Conservation (phyloP, 192 early-diverging fungal species). For the Dissophora ornata region DNA sequence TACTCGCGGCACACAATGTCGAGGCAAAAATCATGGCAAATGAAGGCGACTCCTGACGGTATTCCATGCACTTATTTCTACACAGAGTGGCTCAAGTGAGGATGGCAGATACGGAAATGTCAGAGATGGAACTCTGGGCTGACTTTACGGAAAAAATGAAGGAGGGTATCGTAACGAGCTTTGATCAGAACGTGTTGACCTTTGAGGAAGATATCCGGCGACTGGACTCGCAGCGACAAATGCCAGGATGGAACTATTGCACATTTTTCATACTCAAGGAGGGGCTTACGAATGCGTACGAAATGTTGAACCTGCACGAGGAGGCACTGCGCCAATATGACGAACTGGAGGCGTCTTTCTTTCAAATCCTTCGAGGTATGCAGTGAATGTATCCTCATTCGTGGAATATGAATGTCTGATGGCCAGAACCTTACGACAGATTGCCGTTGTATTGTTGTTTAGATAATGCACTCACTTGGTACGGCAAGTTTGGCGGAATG, state of each 20-base stretch:
- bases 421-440: too few relatives aligned
- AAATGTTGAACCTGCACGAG: conserved; percentile 86
- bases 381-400: background rate
- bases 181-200: conserved; percentile 81
- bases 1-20: too few relatives aligned
- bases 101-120: conserved; percentile 61
- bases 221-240: conserved; percentile 89
- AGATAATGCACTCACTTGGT: conserved; percentile 93
- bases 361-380: conserved; percentile 87
- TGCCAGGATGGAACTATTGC: conserved; percentile 99
- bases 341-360: conserved; percentile 95
- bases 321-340: conserved; percentile 96
- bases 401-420: background rate
- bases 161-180: conserved; percentile 76
- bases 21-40: too few relatives aligned
- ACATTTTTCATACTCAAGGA: conserved; percentile 97
- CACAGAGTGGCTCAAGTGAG: conserved; percentile 61
- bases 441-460: background rate
- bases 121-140: conserved; percentile 74
- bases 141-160: conserved; percentile 79
- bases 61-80: too few relatives aligned
- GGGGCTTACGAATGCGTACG: conserved; percentile 84
- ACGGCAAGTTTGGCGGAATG: conserved; percentile 89
- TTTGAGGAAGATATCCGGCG: conserved; percentile 91
- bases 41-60: too few relatives aligned